phyloP scores from a whole-genome alignment of 805 yeast species.

The Suhomyces tanzawaensis region DNA sequence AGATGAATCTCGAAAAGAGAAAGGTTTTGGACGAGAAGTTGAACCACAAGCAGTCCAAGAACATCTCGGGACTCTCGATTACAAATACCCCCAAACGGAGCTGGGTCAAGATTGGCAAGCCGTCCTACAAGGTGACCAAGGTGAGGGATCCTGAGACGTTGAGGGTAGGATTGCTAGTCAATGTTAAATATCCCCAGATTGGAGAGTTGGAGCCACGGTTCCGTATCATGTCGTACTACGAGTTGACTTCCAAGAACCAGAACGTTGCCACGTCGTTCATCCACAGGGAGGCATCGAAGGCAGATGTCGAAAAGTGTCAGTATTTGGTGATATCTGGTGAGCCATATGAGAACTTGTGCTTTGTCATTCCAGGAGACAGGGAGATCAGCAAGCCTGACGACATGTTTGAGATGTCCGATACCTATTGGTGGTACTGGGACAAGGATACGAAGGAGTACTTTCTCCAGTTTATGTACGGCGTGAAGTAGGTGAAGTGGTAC shows the following conservation, averaged over 20 bases:
- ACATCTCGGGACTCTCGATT: slow-evolving; percentile 21
- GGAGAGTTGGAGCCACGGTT: slow-evolving; percentile 53
- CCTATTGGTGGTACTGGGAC: slow-evolving; percentile 75
- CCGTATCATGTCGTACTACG: slow-evolving; percentile 76
- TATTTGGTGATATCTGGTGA: slow-evolving; percentile 82
- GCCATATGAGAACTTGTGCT: slow-evolving; percentile 80
- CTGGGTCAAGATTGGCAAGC: slow-evolving; percentile 67
- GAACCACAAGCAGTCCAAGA: slow-evolving; percentile 11
- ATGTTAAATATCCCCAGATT: slow-evolving; percentile 54
- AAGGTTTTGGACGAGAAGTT: slow-evolving; percentile 34
- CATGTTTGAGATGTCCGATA: slow-evolving; percentile 21
- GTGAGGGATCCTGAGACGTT: slow-evolving; percentile 59
- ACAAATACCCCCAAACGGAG: slow-evolving; percentile 43
- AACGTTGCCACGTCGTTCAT: slow-evolving; percentile 28
- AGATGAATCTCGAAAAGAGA: slow-evolving; percentile 64
- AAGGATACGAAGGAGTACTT: slow-evolving; percentile 63
- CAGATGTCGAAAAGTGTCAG: slow-evolving; percentile 46
- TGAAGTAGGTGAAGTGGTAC: too few relatives aligned
- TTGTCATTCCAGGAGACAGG: slow-evolving; percentile 68
- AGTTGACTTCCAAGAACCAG: slow-evolving; percentile 46
- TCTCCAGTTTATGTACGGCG: slow-evolving; percentile 65
- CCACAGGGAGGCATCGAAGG: slow-evolving; percentile 15
- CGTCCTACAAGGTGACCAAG: slow-evolving; percentile 66
- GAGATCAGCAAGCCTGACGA: slow-evolving; percentile 39
- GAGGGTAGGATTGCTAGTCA: slow-evolving; percentile 64